These are phyloP conservation scores for Neolentinus lepideus DNA, from an alignment of 1,284 basidiomycete genomes.

Conservation along the genomic window DNA sequence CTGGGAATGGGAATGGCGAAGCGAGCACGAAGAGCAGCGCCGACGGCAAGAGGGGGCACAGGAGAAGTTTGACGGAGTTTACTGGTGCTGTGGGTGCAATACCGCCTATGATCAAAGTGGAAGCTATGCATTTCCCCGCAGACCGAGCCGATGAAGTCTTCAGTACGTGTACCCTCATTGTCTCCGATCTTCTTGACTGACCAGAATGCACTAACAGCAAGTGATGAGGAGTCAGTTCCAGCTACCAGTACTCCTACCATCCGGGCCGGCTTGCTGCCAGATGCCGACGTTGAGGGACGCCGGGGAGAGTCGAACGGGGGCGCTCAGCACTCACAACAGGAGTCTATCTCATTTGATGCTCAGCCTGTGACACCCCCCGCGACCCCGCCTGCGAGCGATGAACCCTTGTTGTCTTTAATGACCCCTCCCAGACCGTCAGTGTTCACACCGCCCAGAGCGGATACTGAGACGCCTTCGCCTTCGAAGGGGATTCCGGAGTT, in stretches of 20 bases:
- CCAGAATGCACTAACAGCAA: slow-evolving; percentile 19
- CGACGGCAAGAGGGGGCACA: slow-evolving; percentile 19
- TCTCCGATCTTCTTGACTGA: not conserved
- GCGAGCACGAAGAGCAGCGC: not conserved
- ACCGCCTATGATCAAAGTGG: slow-evolving; percentile 17
- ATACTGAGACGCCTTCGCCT: slow-evolving; percentile 57
- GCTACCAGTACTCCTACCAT: slow-evolving; percentile 30
- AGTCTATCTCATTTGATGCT: not conserved
- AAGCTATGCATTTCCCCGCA: slow-evolving; percentile 10
- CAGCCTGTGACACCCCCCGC: slow-evolving; percentile 15
- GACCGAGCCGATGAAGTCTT: slow-evolving; percentile 14
- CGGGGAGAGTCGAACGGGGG: not conserved
- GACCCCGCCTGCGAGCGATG: slow-evolving; percentile 15
- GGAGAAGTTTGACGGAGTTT: slow-evolving; percentile 22
- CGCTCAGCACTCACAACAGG: not conserved
- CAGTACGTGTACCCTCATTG: not conserved
- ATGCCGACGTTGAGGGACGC: not conserved
- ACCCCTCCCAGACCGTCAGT: slow-evolving; percentile 47
- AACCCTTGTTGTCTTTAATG: slow-evolving; percentile 16
- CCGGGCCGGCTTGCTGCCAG: slow-evolving; percentile 21
- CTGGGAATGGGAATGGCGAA: not conserved
- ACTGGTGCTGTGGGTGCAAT: slow-evolving; percentile 18
- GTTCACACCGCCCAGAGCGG: slow-evolving; percentile 29
- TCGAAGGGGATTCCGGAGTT: slow-evolving; percentile 37
- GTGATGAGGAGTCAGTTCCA: slow-evolving; percentile 27